Evolutionary conservation across 805 yeast species (phyloP), one percentile per base, ranked within the genome.

Genomic region (Martiniozyma abietophila): DNA sequence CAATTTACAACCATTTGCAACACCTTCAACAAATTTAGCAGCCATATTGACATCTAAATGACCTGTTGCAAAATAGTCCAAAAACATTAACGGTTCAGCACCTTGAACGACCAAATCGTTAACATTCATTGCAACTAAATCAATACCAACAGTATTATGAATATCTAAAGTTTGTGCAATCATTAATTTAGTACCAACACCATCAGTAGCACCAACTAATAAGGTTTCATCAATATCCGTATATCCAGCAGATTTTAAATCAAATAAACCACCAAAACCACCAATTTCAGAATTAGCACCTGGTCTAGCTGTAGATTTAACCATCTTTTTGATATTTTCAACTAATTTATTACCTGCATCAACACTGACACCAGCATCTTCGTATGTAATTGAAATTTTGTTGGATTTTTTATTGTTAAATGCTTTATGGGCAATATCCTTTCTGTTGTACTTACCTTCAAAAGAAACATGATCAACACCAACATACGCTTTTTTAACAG

Each of bases 231-330:
- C 74, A 15, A 85, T 73, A 46, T 76, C 75, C 30, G 60, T 56
- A 61, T 78, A 92, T 6, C 97, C 97, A 29, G 95, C 94, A 33
- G 77, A 76, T 47, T 76, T 72, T 51, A 92, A 69, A 57, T 94
- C 98, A 47, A 92, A 94, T 28, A 89, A 64, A 46, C 99, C 99
- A 46, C 99, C 99, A 53, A 92, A 92, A 2, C 99, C 99, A 54
- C 99, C 99, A 49, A 92, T 92, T 48, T 86, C 95, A 11, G 96
- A 83, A 53, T 92, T 96, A 23, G 99, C 92, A 51, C 99, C 99
- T 22, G 94, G 69, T 62, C 99, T 79, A 26, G 81, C 77, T 8
- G 99, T 92, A 5, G 95, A 80, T 57, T 80, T 84, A 33, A 92
- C 99, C 61, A 78, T 74, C 32, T 77, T 74, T 62, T 92, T 92